These are phyloP conservation scores for Candida cerambycidarum DNA, from an alignment of 805 yeast species.

Conservation along the genomic window DNA sequence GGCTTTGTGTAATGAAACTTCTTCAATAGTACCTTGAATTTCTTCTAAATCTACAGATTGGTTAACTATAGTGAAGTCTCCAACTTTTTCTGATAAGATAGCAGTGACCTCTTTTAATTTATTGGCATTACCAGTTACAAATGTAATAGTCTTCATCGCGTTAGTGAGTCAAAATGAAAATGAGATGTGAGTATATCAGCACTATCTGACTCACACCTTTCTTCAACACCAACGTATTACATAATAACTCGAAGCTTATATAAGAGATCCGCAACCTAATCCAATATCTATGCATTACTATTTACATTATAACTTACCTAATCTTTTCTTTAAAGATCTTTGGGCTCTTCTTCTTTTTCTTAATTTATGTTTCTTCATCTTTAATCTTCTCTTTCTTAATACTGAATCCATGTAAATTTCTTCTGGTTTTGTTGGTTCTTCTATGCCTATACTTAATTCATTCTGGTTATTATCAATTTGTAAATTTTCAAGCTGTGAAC, in stretches of 20 bases:
- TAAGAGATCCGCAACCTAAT: neutral
- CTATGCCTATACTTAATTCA: neutral
- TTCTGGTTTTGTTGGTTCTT: neutral
- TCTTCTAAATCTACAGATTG: slow-evolving; percentile 80
- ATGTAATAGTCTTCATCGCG: slow-evolving; percentile 45
- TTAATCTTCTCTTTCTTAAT: slow-evolving; percentile 80
- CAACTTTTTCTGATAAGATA: slow-evolving; percentile 56
- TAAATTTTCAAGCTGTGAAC: slow-evolving; percentile 1
- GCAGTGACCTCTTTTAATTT: slow-evolving; percentile 83
- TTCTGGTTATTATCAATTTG: slow-evolving; percentile 1
- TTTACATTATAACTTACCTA: slow-evolving; percentile 42
- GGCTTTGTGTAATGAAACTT: slow-evolving; percentile 81
- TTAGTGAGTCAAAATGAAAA: neutral
- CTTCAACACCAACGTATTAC: too few species aligned
- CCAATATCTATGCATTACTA: slow-evolving; percentile 7
- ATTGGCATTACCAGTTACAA: slow-evolving; percentile 87
- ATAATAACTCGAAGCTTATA: too few species aligned
- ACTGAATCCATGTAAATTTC: slow-evolving; percentile 56
- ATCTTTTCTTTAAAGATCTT: slow-evolving; percentile 73
- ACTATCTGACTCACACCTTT: neutral
- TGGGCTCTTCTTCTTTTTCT: slow-evolving; percentile 96
- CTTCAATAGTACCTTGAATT: slow-evolving; percentile 82
- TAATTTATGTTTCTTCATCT: slow-evolving; percentile 97
- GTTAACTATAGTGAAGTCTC: slow-evolving; percentile 55
- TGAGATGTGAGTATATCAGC: neutral